Percentiles rank a stretch among this genome's conserved stretches.
These are phyloP conservation scores for Beauveria sp. DNA, from an alignment of 2,329 filamentous ascomycete genomes.

Conservation along the genomic window DNA sequence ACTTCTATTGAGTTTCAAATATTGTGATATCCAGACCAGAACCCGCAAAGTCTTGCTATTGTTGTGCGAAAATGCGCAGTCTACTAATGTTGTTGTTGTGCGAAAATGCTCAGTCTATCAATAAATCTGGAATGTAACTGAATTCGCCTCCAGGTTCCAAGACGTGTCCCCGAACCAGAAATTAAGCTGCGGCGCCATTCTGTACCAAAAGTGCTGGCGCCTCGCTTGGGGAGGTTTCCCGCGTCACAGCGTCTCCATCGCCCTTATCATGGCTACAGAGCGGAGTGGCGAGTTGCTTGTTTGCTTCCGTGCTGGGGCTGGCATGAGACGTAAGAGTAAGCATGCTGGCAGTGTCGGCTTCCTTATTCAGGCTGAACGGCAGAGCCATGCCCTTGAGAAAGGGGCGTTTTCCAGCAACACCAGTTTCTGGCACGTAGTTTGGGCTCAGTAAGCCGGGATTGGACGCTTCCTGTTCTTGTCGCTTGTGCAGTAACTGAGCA, in stretches of 20 bases:
- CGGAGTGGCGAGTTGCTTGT: slow-evolving; percentile 3
- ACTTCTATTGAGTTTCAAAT: neutral
- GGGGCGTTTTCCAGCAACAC: slow-evolving; percentile 53
- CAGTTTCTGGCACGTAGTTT: slow-evolving; percentile 36
- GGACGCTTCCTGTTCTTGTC: slow-evolving; percentile 30
- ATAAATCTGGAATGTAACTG: neutral
- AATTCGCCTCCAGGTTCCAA: neutral
- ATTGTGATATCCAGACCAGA: neutral
- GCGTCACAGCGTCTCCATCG: neutral
- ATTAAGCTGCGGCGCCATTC: neutral
- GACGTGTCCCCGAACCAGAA: neutral
- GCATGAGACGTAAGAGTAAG: slow-evolving; percentile 49
- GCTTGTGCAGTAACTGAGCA: slow-evolving; percentile 33
- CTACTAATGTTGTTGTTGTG: neutral
- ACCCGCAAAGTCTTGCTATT: neutral
- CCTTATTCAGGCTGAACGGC: slow-evolving; percentile 61
- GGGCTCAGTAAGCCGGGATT: slow-evolving; percentile 37
- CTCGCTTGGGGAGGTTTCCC: neutral
- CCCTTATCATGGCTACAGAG: slow-evolving; percentile 20
- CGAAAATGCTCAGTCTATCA: neutral
- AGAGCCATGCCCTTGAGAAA: slow-evolving; percentile 62
- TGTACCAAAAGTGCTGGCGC: neutral
- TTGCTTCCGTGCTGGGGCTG: slow-evolving; percentile 15
- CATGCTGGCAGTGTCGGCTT: slow-evolving; percentile 62
- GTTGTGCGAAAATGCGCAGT: neutral